phyloP scores from a whole-genome alignment of 345 rosid species.

The Acer yangbiense region DNA sequence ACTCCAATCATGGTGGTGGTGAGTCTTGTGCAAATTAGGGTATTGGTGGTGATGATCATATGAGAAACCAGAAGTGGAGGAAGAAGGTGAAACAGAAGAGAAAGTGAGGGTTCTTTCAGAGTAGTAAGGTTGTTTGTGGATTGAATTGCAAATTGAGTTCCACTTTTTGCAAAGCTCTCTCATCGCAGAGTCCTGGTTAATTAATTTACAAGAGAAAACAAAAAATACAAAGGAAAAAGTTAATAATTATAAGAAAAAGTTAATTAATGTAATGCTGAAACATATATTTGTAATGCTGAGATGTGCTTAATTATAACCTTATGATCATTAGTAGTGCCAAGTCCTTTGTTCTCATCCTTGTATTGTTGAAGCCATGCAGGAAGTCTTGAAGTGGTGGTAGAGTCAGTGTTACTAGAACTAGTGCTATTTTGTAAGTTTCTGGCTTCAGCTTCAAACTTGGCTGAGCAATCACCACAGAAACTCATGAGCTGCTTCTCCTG shows the following conservation, averaged over 20 bases:
- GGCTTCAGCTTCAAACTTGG: slow-evolving; percentile 53
- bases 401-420: slow-evolving; percentile 33
- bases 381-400: slow-evolving; percentile 42
- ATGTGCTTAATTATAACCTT: slow-evolving; percentile 34
- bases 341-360: slow-evolving; percentile 56
- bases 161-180: slow-evolving; percentile 63
- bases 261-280: background rate
- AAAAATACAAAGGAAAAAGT: slow-evolving; percentile 5
- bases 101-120: slow-evolving; percentile 52
- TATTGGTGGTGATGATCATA: slow-evolving; percentile 38
- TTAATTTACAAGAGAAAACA: background rate
- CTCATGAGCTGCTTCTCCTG: slow-evolving; percentile 37
- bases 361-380: slow-evolving; percentile 86
- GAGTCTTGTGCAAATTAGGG: slow-evolving; percentile 40
- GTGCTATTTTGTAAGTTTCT: slow-evolving; percentile 32
- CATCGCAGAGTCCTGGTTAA: slow-evolving; percentile 46
- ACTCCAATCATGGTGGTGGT: slow-evolving; percentile 48
- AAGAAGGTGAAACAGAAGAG: slow-evolving; percentile 61
- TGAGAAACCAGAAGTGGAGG: slow-evolving; percentile 53
- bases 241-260: slow-evolving; percentile 6
- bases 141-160: slow-evolving; percentile 61
- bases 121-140: slow-evolving; percentile 44
- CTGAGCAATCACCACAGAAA: slow-evolving; percentile 53
- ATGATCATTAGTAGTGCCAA: slow-evolving; percentile 26
- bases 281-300: background rate